A percentile compares a stretch with the other conserved stretches of the same genome.
Conservation (phyloP, 2,329 filamentous ascomycete genomes). For the Teratosphaeriaceae sp. region DNA sequence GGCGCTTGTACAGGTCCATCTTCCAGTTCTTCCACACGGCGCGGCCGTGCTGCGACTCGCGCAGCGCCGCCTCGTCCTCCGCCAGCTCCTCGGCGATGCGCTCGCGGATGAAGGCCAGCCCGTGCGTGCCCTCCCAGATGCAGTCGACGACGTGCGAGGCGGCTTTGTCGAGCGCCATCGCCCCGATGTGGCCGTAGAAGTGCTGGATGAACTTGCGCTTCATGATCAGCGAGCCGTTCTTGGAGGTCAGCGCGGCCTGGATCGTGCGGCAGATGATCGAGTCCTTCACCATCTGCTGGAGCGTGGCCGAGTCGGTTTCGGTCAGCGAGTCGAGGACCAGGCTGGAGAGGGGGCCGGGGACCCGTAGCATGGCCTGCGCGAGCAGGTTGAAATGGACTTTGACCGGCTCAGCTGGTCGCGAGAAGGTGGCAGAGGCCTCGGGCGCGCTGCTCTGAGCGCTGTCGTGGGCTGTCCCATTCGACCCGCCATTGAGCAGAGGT, state of each 20-base stretch:
- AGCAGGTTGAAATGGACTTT: slow-evolving; percentile 71
- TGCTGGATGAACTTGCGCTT: slow-evolving; percentile 58
- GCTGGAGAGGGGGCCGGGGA: slow-evolving; percentile 60
- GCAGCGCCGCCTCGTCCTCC: slow-evolving; percentile 51
- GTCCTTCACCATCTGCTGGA: slow-evolving; percentile 59
- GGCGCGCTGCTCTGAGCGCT: slow-evolving; percentile 10
- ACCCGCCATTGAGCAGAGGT: slow-evolving; percentile 6
- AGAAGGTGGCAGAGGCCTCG: slow-evolving; percentile 12
- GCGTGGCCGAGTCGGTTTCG: slow-evolving; percentile 44
- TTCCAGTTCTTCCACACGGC: slow-evolving; percentile 69
- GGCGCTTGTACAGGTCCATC: slow-evolving; percentile 63
- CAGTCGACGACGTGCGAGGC: slow-evolving; percentile 64
- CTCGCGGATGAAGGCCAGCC: slow-evolving; percentile 61
- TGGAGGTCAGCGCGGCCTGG: slow-evolving; percentile 54
- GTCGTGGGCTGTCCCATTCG: slow-evolving; percentile 12
- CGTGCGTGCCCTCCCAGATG: slow-evolving; percentile 57
- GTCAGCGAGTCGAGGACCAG: slow-evolving; percentile 59
- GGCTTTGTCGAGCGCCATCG: slow-evolving; percentile 53
- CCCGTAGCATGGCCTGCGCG: slow-evolving; percentile 69
- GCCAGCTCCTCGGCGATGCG: slow-evolving; percentile 58
- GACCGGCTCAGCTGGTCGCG: slow-evolving; percentile 21
- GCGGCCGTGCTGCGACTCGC: slow-evolving; percentile 59
- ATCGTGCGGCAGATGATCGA: slow-evolving; percentile 53
- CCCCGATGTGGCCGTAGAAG: slow-evolving; percentile 55
- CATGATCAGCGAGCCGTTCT: slow-evolving; percentile 49